A percentile compares a stretch with the other conserved stretches of the same genome.
phyloP scores from a whole-genome alignment of 2,329 filamentous ascomycete genomes.

The Camptophora hylomeconis region DNA sequence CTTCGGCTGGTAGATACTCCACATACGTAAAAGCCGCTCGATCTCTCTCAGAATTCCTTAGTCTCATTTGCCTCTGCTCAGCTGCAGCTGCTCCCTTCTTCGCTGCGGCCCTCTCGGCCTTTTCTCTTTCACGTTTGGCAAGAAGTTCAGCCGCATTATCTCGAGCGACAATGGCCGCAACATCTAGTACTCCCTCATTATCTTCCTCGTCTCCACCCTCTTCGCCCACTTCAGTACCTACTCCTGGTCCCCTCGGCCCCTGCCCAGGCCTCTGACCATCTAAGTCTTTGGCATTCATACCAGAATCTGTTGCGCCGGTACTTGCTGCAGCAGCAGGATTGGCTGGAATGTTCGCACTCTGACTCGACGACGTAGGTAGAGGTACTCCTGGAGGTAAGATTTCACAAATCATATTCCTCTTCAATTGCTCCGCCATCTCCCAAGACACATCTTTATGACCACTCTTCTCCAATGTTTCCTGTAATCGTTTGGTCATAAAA shows the following conservation, averaged over 20 bases:
- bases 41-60: conserved; percentile 47
- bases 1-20: conserved; percentile 41
- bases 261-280: conserved; percentile 28
- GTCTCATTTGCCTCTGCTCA: conserved; percentile 34
- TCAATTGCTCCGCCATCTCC: conserved; percentile 55
- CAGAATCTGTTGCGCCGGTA: conserved; percentile 37
- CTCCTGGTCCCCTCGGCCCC: conserved; percentile 39
- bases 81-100: conserved; percentile 38
- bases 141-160: conserved; percentile 51
- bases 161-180: conserved; percentile 51
- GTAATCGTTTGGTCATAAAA: conserved; percentile 63
- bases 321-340: conserved; percentile 46
- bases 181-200: conserved; percentile 50
- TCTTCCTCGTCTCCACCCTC: conserved; percentile 30
- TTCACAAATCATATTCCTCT: conserved; percentile 50
- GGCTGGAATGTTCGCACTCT: conserved; percentile 21
- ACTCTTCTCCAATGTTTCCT: conserved; percentile 48
- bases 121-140: conserved; percentile 50
- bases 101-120: conserved; percentile 40
- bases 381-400: conserved; percentile 42
- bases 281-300: conserved; percentile 25
- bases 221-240: conserved; percentile 42
- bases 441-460: conserved; percentile 28
- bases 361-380: conserved; percentile 39
- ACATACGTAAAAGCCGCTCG: conserved; percentile 49